Percentiles rank a stretch among this genome's conserved stretches.
Conservation (phyloP, 768 basidiomycete genomes). For the Boletus vermiculosoides region DNA sequence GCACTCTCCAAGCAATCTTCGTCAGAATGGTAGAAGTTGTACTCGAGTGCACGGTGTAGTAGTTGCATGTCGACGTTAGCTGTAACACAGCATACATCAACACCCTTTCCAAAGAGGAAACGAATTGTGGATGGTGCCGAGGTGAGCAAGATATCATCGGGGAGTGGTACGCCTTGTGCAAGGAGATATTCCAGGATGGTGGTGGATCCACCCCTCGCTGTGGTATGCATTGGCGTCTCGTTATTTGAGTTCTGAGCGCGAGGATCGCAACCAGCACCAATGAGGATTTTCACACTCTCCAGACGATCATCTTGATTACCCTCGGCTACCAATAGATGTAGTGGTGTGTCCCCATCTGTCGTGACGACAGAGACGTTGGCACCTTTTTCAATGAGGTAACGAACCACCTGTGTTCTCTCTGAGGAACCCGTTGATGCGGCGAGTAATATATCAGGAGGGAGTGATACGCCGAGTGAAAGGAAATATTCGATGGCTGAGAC, state of each 20-base stretch:
- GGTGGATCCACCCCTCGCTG: neutral
- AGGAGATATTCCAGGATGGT: neutral
- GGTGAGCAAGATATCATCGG: neutral
- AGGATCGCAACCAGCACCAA: conserved; percentile 3
- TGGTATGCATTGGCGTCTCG: neutral
- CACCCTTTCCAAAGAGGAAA: neutral
- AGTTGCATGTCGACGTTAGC: neutral
- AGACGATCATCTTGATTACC: neutral
- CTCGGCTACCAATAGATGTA: neutral
- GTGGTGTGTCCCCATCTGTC: neutral
- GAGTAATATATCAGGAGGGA: neutral
- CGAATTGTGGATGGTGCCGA: neutral
- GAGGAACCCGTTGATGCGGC: neutral
- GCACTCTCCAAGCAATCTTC: neutral
- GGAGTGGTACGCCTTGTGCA: neutral
- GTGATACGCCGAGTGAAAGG: neutral
- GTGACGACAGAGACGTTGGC: neutral
- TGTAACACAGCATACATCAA: neutral
- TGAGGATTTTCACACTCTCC: neutral
- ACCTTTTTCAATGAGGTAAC: neutral
- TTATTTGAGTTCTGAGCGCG: neutral
- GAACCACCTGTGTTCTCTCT: neutral
- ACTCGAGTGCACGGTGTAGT: neutral
- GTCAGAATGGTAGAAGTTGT: too few relatives aligned
- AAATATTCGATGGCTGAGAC: neutral